Evolutionary conservation across 345 rosid species (phyloP), one percentile per base, ranked within the genome.

Genomic region (Diplotaxis tenuifolia): DNA sequence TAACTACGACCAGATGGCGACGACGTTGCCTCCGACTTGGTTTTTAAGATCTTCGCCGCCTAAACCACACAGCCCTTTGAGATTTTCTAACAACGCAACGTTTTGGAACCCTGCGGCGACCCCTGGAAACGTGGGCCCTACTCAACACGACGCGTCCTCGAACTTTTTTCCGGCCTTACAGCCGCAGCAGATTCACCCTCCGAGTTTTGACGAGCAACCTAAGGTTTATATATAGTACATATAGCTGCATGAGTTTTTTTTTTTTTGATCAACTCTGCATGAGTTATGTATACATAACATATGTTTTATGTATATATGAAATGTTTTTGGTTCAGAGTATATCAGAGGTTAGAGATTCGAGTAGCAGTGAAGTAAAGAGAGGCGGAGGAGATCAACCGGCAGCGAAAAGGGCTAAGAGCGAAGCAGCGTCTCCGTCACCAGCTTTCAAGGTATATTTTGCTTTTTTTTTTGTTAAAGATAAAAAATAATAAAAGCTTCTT

Each of bases 11-110:
- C 80, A 77, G 21, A 71, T 66, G 50, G 58, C 62, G 53, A 22
- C 71, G 22, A 60, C 84, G 31, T 31, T 85, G 62, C 80, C 92
- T 55, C 25, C 80, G 19, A 70, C 86, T 61, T 91, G 93, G 97
- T 87, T 91, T 84, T 45, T 87, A 55, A 83, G 95, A 73, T 75
- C 70, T 62, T 85, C 97, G 1, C 87, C 97, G 0, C 93, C 81
- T 12, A 79, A 77, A 66, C 77, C 80, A 40, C 80, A 77, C 10
- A 77, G 80, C 21, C 97, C 88, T 61, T 78, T 92, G 75, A 89
- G 88, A 22, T 90, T 95, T 78, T 92, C 99, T 62, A 95, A 95
- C 74, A 92, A 95, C 80, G 87, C 96, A 4, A 87, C 94, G 14
- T 92, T 88, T 71, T 95, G 99, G 99, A 90, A 90, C 76, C 77